Evolutionary conservation across 2,329 filamentous ascomycete genomes (phyloP), one percentile per base, ranked within the genome.

Genomic region (Ceratocystiopsis brevicomis): DNA sequence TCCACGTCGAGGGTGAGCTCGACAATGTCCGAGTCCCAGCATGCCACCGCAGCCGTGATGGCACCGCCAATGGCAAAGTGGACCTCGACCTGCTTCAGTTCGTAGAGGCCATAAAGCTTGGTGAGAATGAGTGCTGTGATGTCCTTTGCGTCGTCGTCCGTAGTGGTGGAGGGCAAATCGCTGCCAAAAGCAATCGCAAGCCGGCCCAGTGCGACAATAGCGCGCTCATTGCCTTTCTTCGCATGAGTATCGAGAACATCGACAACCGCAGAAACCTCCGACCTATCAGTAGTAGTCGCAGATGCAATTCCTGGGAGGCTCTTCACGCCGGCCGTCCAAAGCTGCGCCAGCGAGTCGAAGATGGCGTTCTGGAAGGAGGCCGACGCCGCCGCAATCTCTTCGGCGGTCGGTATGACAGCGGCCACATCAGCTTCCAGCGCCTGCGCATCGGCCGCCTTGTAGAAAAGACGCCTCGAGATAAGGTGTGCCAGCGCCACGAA

Each of bases 21-120:
- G 15, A 95, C 67, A 18, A 80, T 78, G 48, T 81, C 78, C 0
- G 88, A 92, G 33, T 81, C 71, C 87, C 88, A 96, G 36, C 87
- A 78, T 35, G 71, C 75, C 35, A 83, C 71, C 8, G 81, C 73
- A 39, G 81, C 81, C 39, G 81, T 80, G 43, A 96, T 70, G 13
- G 90, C 85, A 56, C 94, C 87, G 14, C 90, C 90, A 25, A 93
- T 76, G 0, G 85, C 75, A 56, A 98, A 95, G 48, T 95, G 88
- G 1, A 87, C 71, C 57, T 96, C 88, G 0, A 82, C 74, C 51
- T 86, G 80, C 51, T 83, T 83, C 38, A 90, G 74, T 55, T 94
- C 86, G 52, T 92, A 81, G 3, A 96, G 65, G 11, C 69, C 69
- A 55, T 87, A 82, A 0, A 96, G 63, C 25, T 73, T 75, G 12